Percentiles rank a stretch among this genome's conserved stretches.
These are phyloP conservation scores for Podospora bellae-mahoneyi DNA, from an alignment of 495 filamentous ascomycete genomes.

Conservation along the genomic window DNA sequence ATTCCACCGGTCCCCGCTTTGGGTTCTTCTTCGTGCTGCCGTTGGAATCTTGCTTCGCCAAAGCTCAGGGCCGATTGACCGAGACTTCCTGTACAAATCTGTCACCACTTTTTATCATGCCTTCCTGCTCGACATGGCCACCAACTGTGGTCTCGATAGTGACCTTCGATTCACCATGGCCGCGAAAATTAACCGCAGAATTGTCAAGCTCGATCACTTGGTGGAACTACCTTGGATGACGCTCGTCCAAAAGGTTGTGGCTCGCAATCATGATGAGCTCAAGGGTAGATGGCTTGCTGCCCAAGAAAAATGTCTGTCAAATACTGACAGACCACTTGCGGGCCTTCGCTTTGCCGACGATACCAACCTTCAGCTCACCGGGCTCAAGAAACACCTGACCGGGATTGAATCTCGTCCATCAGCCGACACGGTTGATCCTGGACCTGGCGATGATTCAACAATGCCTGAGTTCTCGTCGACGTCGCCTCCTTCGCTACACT, in stretches of 20 bases:
- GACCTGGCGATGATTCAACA: conserved; percentile 14
- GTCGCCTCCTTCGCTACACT: background rate
- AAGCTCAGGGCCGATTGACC: conserved; percentile 11
- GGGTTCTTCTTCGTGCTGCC: conserved; percentile 57
- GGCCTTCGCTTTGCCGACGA: conserved; percentile 16
- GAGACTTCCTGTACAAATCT: conserved; percentile 47
- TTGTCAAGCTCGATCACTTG: conserved; percentile 41
- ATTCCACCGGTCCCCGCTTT: conserved; percentile 57
- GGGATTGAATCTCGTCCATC: conserved; percentile 11
- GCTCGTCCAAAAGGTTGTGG: background rate
- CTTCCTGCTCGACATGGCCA: conserved; percentile 36
- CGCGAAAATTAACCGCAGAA: conserved; percentile 48
- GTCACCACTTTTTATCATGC: conserved; percentile 54
- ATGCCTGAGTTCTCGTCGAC: background rate
- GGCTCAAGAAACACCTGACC: conserved; percentile 4
- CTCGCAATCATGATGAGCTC: background rate
- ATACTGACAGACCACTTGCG: background rate
- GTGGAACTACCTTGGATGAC: conserved; percentile 8
- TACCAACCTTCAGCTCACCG: conserved; percentile 12
- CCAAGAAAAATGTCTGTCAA: background rate
- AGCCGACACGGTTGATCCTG: background rate
- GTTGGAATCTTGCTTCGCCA: conserved; percentile 43
- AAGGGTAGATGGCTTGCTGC: conserved; percentile 17
- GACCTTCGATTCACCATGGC: conserved; percentile 46
- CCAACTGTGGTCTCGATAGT: conserved; percentile 13